Conservation (phyloP, 2,329 filamentous ascomycete genomes). For the Cordyceps pruinosa region DNA sequence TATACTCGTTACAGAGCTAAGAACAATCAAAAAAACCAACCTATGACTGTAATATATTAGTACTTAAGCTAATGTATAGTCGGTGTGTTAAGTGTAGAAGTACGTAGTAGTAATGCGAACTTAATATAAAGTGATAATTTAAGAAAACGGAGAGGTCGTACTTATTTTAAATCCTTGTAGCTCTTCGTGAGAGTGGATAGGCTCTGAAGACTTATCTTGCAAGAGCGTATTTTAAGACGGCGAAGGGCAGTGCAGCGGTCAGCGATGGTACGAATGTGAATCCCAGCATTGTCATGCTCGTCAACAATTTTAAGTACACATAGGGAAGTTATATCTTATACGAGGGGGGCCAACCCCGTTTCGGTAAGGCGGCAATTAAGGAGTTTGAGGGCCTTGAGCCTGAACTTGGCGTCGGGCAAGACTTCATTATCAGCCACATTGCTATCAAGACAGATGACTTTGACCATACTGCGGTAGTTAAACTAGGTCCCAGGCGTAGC, state of each 20-base stretch:
- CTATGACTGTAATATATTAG: neutral
- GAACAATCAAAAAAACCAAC: neutral
- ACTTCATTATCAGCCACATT: neutral
- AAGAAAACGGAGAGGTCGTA: neutral
- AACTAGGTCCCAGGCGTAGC: neutral
- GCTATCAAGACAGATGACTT: neutral
- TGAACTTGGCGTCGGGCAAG: neutral
- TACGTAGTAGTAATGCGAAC: neutral
- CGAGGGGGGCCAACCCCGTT: neutral
- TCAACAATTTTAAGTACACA: neutral
- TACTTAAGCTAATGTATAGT: neutral
- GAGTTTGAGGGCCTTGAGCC: neutral
- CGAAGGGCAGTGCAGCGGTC: neutral
- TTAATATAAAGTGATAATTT: neutral
- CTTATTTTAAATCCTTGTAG: neutral
- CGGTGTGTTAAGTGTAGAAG: neutral
- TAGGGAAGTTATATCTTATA: neutral
- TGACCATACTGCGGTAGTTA: neutral
- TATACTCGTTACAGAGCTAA: neutral
- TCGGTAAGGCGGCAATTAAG: neutral
- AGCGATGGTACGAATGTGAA: neutral
- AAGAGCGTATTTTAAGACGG: neutral
- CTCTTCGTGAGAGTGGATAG: neutral
- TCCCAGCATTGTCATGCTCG: neutral
- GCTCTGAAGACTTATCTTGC: neutral